phyloP scores from a whole-genome alignment of 148 eudicot genomes.

The Camellia japonica region DNA sequence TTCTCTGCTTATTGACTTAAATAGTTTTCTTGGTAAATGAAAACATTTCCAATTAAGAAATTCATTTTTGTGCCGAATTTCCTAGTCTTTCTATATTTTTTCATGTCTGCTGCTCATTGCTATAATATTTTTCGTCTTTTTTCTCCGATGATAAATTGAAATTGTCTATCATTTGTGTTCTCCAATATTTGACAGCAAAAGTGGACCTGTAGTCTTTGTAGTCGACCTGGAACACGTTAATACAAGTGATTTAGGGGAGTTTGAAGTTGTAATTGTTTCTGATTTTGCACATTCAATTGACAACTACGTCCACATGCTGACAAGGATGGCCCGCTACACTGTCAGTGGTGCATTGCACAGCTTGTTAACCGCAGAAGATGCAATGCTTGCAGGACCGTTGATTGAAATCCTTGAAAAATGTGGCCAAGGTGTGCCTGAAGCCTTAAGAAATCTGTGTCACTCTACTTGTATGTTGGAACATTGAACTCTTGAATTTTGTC shows the following conservation, averaged over 20 bases:
- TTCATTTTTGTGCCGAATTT: no score
- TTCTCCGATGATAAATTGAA: neutral
- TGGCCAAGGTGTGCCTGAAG: conserved; percentile 1
- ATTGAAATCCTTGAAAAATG: neutral
- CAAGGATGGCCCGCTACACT: conserved; percentile 9
- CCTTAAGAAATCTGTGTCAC: conserved; percentile 3
- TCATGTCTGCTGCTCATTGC: neutral
- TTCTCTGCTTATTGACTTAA: neutral
- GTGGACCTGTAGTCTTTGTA: neutral
- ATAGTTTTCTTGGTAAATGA: neutral
- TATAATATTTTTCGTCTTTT: neutral
- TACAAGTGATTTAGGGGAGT: neutral
- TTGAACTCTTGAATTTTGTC: neutral
- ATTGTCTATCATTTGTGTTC: neutral
- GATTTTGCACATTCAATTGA: conserved; percentile 4
- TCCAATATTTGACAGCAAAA: conserved; percentile 9
- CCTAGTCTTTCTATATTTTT: neutral
- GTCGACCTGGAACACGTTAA: neutral
- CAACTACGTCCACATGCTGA: neutral
- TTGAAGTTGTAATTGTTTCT: neutral
- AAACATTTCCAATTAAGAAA: neutral
- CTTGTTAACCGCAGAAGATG: conserved; percentile 9
- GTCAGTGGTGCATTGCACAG: conserved; percentile 12
- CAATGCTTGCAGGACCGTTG: neutral
- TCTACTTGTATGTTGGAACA: neutral